phyloP scores from a whole-genome alignment of 495 filamentous ascomycete genomes.

The Aspergillus panamensis region DNA sequence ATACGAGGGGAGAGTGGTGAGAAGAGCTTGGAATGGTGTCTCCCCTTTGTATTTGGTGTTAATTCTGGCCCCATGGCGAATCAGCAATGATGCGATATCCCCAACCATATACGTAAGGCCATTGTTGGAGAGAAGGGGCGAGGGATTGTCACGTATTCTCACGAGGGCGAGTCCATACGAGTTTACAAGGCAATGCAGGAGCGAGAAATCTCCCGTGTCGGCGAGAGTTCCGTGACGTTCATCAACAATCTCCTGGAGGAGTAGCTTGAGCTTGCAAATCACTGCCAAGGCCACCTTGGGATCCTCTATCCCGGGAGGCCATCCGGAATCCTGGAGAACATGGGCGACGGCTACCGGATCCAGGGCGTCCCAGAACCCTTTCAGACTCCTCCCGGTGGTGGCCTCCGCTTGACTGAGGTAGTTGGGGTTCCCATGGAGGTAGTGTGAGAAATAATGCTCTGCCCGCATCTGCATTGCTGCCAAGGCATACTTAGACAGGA shows the following conservation, averaged over 20 bases:
- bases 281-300: neutral
- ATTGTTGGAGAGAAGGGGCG: no score
- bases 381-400: neutral
- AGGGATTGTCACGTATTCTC: no score
- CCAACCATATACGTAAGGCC: neutral
- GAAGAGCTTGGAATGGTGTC: neutral
- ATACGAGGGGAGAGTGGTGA: neutral
- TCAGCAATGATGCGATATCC: neutral
- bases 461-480: no score
- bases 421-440: no score
- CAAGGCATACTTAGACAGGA: neutral
- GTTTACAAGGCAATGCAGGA: neutral
- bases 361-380: neutral
- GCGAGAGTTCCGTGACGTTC: neutral
- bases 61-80: neutral
- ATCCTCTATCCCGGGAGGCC: neutral
- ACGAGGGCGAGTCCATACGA: neutral
- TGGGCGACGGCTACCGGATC: neutral
- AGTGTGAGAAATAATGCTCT: neutral
- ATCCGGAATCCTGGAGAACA: neutral
- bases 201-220: neutral
- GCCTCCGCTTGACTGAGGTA: neutral
- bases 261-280: neutral
- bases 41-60: neutral
- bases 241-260: neutral